A percentile compares a stretch with the other conserved stretches of the same genome.
Evolutionary conservation across 169 alveolate species (phyloP).

Genomic region (Plasmodium knowlesi): DNA sequence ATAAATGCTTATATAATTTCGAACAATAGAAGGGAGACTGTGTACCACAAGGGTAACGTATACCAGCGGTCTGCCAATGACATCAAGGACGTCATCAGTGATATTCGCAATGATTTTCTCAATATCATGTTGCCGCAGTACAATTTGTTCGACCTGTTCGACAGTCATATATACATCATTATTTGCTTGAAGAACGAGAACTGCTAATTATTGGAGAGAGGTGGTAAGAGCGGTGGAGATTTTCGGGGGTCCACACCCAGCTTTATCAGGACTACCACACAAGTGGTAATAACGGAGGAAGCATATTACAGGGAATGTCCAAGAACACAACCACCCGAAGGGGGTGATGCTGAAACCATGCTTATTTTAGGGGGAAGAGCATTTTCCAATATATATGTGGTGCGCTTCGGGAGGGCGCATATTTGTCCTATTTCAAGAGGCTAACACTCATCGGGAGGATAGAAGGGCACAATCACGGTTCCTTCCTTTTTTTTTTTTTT

Average conservation of each 20-base stretch:
- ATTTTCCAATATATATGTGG: no score
- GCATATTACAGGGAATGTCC: no score
- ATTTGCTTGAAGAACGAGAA: constrained; percentile 63
- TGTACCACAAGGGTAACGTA: constrained; percentile 58
- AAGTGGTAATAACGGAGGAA: not conserved
- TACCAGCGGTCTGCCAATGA: constrained; percentile 69
- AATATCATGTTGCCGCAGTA: constrained; percentile 56
- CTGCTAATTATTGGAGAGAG: not conserved
- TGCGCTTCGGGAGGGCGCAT: no score
- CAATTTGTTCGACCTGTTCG: constrained; percentile 51
- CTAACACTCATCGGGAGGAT: no score
- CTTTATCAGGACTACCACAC: not conserved
- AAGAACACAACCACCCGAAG: no score
- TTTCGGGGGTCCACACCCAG: not conserved
- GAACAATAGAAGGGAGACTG: constrained; percentile 54
- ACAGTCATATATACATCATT: constrained; percentile 41
- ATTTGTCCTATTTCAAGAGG: no score
- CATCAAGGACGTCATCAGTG: constrained; percentile 58
- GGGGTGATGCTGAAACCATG: no score
- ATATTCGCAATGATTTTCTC: constrained; percentile 51
- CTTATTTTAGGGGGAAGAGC: no score
- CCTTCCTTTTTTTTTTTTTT: no score
- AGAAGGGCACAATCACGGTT: no score
- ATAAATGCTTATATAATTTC: constrained; percentile 61
- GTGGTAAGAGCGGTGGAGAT: not conserved